Conservation (phyloP, 2,329 filamentous ascomycete genomes). For the Penicillium frequentans region DNA sequence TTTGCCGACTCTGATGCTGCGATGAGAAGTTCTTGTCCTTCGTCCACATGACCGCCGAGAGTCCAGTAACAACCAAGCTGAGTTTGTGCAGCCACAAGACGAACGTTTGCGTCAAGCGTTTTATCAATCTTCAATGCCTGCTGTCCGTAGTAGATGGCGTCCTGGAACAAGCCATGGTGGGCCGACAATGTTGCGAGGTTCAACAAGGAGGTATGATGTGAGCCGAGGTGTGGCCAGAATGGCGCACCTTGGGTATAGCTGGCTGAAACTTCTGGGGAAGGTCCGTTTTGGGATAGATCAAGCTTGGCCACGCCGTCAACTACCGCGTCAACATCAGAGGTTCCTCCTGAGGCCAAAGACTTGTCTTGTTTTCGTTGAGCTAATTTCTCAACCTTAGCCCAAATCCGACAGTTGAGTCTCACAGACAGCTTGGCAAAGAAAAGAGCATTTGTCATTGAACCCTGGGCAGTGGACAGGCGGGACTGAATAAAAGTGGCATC, state of each 20-base stretch:
- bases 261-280: conserved; percentile 40
- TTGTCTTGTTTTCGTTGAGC: conserved; percentile 37
- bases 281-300: conserved; percentile 36
- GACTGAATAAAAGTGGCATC: conserved; percentile 66
- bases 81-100: conserved; percentile 49
- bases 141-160: conserved; percentile 84
- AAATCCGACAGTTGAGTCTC: conserved; percentile 51
- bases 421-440: conserved; percentile 51
- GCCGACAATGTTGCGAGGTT: conserved; percentile 77
- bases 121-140: conserved; percentile 76
- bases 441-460: conserved; percentile 47
- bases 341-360: conserved; percentile 16
- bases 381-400: conserved; percentile 52
- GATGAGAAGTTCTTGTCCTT: conserved; percentile 57
- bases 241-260: conserved; percentile 59
- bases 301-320: conserved; percentile 41
- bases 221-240: conserved; percentile 77
- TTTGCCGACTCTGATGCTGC: conserved; percentile 59
- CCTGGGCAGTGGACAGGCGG: conserved; percentile 60
- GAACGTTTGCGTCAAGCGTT: conserved; percentile 62
- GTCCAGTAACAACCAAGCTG: conserved; percentile 51
- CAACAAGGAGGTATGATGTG: conserved; percentile 69
- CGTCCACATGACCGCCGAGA: conserved; percentile 49
- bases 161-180: conserved; percentile 81
- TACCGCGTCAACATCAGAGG: conserved; percentile 37